phyloP scores from a whole-genome alignment of 1,284 basidiomycete genomes.

The Apiotrichum siamense region DNA sequence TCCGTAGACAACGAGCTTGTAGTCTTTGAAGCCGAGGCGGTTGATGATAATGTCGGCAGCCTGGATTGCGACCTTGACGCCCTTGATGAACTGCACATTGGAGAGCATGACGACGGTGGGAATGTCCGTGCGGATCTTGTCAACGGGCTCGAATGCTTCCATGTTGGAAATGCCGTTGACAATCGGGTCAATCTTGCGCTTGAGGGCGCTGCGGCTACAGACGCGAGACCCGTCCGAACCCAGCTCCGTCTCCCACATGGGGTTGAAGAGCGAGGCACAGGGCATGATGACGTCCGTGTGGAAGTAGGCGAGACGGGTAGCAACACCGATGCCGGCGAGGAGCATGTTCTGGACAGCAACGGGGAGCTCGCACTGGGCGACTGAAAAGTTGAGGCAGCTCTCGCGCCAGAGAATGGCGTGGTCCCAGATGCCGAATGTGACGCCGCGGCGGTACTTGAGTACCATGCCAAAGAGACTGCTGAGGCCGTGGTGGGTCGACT shows the following conservation, averaged over 20 bases:
- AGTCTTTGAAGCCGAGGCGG: conserved; percentile 14
- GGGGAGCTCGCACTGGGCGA: conserved; percentile 10
- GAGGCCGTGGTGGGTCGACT: conserved; percentile 11
- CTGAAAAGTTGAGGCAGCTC: conserved; percentile 10
- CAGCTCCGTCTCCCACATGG: conserved; percentile 13
- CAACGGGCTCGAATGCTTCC: conserved; percentile 11
- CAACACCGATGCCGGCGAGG: conserved; percentile 8
- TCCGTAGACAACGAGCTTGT: conserved; percentile 13
- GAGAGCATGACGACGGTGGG: conserved; percentile 17
- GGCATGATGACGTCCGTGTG: conserved; percentile 13
- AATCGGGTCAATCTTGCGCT: conserved; percentile 15
- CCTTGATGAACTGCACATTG: conserved; percentile 17
- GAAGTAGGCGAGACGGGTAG: conserved; percentile 10
- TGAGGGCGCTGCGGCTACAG: conserved; percentile 5
- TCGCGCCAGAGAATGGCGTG: conserved; percentile 15
- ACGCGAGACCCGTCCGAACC: conserved; percentile 8
- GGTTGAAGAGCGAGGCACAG: conserved; percentile 13
- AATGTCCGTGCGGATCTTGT: conserved; percentile 7
- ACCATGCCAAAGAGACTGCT: conserved; percentile 10
- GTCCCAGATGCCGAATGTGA: conserved; percentile 14
- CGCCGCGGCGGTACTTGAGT: conserved; percentile 12
- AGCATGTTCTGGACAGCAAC: conserved; percentile 11
- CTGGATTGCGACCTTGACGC: conserved; percentile 14
- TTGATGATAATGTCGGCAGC: conserved; percentile 16
- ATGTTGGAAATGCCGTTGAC: conserved; percentile 16